A percentile compares a stretch with the other conserved stretches of the same genome.
Conservation (phyloP, 306 rosid genomes). For the Acmispon strigosus region DNA sequence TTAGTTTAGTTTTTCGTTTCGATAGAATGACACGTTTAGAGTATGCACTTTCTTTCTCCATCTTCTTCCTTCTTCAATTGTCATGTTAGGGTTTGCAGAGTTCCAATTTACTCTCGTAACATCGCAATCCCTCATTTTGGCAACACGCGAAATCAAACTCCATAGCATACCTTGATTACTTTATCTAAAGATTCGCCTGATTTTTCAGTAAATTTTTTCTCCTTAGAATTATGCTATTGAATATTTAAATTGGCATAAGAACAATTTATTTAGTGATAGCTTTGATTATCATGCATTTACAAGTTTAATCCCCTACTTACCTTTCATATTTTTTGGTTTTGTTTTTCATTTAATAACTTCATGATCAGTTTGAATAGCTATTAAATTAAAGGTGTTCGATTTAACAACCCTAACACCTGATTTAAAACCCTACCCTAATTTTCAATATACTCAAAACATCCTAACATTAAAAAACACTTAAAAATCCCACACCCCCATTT, state of each 20-base stretch:
- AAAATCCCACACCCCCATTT: too few relatives aligned
- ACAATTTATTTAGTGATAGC: not conserved
- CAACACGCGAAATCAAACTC: not conserved
- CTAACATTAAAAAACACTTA: too few relatives aligned
- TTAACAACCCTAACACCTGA: too few relatives aligned
- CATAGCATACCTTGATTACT: not conserved
- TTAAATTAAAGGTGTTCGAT: too few relatives aligned
- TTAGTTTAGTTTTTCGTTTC: not conserved
- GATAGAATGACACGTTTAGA: not conserved
- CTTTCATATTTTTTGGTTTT: not conserved
- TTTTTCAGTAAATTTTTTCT: not conserved
- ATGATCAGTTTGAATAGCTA: not conserved
- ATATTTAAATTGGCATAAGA: not conserved
- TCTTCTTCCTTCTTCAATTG: not conserved
- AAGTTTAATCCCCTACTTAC: not conserved
- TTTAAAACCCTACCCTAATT: too few relatives aligned
- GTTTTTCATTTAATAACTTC: not conserved
- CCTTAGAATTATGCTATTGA: not conserved
- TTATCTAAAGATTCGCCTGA: not conserved
- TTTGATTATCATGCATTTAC: not conserved
- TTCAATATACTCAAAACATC: too few relatives aligned
- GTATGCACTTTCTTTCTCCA: not conserved
- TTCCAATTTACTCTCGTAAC: not conserved
- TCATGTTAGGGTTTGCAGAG: slow-evolving; percentile 25
- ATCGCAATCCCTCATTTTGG: not conserved